phyloP scores from a whole-genome alignment of 2,329 filamentous ascomycete species.

The Pyricularia pennisetigena region DNA sequence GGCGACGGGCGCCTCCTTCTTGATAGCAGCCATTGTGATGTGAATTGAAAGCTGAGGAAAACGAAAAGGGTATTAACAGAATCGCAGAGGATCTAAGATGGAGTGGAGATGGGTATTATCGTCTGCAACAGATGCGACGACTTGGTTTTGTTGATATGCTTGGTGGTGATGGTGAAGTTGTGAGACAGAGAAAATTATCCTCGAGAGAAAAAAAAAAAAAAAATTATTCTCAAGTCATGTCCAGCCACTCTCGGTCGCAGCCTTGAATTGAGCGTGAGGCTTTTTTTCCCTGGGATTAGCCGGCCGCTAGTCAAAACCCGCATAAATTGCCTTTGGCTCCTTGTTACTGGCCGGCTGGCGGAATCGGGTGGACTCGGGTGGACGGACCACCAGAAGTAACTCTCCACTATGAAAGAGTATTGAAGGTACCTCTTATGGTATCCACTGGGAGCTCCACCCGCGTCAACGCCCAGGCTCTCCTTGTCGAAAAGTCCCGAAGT shows the following conservation, averaged over 20 bases:
- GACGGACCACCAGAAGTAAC: not conserved
- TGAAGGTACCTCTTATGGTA: not conserved
- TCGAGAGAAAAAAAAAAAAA: not conserved
- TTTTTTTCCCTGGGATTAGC: not conserved
- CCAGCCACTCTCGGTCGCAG: not conserved
- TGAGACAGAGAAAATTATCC: not conserved
- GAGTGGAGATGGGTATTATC: slow-evolving; percentile 3
- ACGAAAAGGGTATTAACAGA: not conserved
- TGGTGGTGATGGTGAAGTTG: not conserved
- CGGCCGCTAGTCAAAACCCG: not conserved
- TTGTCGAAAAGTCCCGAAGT: not conserved
- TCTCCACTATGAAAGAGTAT: not conserved
- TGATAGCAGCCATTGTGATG: slow-evolving; percentile 4
- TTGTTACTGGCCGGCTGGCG: not conserved
- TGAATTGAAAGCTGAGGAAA: not conserved
- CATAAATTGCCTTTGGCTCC: not conserved
- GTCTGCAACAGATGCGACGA: not conserved
- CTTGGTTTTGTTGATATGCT: not conserved
- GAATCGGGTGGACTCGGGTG: not conserved
- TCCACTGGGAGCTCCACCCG: not conserved
- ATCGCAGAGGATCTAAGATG: not conserved
- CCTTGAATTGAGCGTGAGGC: not conserved
- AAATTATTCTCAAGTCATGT: not conserved
- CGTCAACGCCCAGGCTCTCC: not conserved
- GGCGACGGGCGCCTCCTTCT: not conserved